Base-by-base conservation (phyloP, 805 yeast genomes). In the Zygosaccharomyces rouxii region DNA sequence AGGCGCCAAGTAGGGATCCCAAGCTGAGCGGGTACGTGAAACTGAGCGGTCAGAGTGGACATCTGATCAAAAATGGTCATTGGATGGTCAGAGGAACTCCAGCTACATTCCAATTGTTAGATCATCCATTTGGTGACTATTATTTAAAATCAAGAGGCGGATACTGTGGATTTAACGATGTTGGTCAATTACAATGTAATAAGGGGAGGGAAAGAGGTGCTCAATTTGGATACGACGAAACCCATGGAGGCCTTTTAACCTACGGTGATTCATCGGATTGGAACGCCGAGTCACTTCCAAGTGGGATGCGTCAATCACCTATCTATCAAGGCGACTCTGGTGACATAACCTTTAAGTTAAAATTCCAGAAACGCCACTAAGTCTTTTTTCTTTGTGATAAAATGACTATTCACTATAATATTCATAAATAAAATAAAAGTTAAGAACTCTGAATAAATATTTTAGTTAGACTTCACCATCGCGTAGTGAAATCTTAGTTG, bases 11-110 rank as follows among this genome's bases (percentile, higher is more conserved):
- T 42, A 51, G 52, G 7, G 57, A 57, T 7, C 53, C 63, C 7
- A 54, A 56, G 7, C 49, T 58, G 21, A 58, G 69, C 35, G 69
- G 67, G 10, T 48, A 57, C 13, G 46, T 67, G n/a, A 56, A 62
- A 42, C 26, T 58, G 21, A 65, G 68, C 21, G 76, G 73, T 14
- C 59, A 63, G 29, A 58, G 61, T 18, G 89, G 88, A 1, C 72
- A 66, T 57, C 60, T 92, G 50, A 92, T 90, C 59, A 79, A 86
- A 51, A 86, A 80, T 59, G 99, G 99, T 3, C 77, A 80, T 55
- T 90, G 95, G 94, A 87, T 84, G 68, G 63, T 76, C 4, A 64
- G 70, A 35, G 97, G 97, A 1, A 80, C 94, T 0, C 92, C 97
- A 67, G 98, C 97, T 4, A 80, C 84, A 4, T 90, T 75, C 68